These are phyloP conservation scores for Pinguiococcus pyrenoidosus DNA, from an alignment of 108 stramenopile genomes.

Conservation along the genomic window DNA sequence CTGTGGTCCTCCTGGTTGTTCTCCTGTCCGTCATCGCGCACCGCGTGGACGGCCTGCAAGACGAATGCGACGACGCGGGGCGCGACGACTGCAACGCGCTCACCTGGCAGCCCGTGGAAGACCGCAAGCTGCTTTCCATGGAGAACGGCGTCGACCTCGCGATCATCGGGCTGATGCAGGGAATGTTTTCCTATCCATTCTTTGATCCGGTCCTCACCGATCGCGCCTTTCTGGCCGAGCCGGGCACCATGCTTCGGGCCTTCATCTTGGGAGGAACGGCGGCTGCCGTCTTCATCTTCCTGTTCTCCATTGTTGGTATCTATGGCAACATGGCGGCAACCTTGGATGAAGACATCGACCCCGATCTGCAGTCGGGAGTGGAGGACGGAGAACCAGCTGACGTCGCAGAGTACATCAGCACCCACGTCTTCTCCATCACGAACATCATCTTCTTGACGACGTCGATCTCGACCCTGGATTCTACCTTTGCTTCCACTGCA, in stretches of 20 bases:
- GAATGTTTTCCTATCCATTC: conserved; percentile 1
- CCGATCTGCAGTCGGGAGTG: neutral
- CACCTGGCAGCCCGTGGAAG: no score
- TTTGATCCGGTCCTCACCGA: conserved; percentile 12
- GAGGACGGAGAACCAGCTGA: neutral
- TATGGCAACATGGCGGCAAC: conserved; percentile 2
- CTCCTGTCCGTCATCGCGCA: neutral
- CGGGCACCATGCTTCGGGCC: neutral
- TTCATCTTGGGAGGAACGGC: neutral
- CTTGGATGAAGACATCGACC: neutral
- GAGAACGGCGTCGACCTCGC: conserved; percentile 6
- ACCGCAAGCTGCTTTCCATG: neutral
- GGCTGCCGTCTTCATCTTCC: conserved; percentile 7
- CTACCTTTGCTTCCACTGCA: conserved; percentile 1
- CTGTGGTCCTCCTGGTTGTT: neutral
- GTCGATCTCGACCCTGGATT: conserved; percentile 8
- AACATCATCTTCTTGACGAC: conserved; percentile 3
- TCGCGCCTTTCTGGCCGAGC: conserved; percentile 4
- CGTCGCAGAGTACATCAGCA: neutral
- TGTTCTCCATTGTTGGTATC: conserved; percentile 10
- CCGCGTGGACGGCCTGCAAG: neutral
- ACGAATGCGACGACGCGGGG: no score
- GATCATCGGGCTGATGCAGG: conserved; percentile 2
- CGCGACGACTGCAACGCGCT: no score
- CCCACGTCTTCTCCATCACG: conserved; percentile 1